Percentiles rank a stretch among this genome's conserved stretches.
Conservation (phyloP, 768 basidiomycete species). For the Termitomyces heimii region DNA sequence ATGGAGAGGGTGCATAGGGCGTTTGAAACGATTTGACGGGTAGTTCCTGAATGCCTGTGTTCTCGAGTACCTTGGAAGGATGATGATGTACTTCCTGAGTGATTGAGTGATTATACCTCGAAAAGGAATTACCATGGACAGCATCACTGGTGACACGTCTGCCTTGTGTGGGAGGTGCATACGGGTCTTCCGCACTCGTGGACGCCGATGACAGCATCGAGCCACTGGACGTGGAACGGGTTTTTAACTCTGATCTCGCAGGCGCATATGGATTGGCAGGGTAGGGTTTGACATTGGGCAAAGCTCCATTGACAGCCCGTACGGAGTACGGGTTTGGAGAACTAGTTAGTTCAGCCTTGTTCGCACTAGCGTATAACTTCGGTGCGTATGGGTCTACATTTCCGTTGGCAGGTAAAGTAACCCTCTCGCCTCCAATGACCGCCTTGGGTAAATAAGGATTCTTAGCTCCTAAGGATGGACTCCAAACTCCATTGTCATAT, state of each 20-base stretch:
- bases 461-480: neutral
- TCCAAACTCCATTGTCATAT: neutral
- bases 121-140: conserved; percentile 19
- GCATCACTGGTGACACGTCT: conserved; percentile 20
- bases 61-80: conserved; percentile 9
- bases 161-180: conserved; percentile 22
- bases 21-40: conserved; percentile 34
- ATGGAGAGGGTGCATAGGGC: conserved; percentile 81
- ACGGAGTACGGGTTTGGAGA: conserved; percentile 22
- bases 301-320: conserved; percentile 20
- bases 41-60: conserved; percentile 25
- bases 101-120: conserved; percentile 20
- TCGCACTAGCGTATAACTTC: conserved; percentile 19
- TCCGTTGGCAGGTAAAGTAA: conserved; percentile 9
- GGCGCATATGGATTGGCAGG: conserved; percentile 11
- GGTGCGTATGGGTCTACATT: conserved; percentile 33
- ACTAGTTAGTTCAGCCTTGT: conserved; percentile 19
- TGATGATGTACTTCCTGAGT: conserved; percentile 13
- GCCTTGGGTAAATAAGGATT: conserved; percentile 8
- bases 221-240: conserved; percentile 40
- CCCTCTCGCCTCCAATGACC: conserved; percentile 3
- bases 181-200: conserved; percentile 29
- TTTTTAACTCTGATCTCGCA: conserved; percentile 20
- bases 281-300: conserved; percentile 11
- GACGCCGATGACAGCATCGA: conserved; percentile 30